Base-by-base conservation (phyloP, 371 early-diverging fungal genomes). In the Syncephalastrum monosporum region DNA sequence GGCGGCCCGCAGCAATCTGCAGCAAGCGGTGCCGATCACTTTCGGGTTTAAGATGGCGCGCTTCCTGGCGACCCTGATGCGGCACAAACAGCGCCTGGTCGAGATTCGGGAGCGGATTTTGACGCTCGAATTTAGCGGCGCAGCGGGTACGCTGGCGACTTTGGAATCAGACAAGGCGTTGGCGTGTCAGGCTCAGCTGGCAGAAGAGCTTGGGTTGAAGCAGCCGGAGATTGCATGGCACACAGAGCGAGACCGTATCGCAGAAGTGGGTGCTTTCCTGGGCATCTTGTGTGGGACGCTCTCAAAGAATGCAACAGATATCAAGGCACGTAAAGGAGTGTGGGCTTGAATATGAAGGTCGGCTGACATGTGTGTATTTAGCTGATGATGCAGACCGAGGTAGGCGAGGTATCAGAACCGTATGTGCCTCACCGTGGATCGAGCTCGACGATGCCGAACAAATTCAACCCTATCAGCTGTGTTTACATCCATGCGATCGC, bases 321-420 rank as follows among this genome's bases (percentile, higher is more conserved):
- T 63, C 51, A 63, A 63, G 55, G 59, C 38, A 59, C 19, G 2
- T 14, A 23, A 42, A 4, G 41, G 8, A 1, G 5, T 38, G 5
- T 8, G 12, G 8, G 10, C 8, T 33, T 10, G 1, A 10, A 1
- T 33, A 12, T 10, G 21, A 21, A 27, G 14, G 19, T 6, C 15
- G 2, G 2, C 47, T 23, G 23, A 46, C 47, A 46, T 6, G 15
- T 2, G 23, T 15, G 38, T 6, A 12, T 46, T 46, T 6, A 63
- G 63, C 27, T 63, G 10, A 63, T 63, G 63, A 63, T 63, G 63
- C 63, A 63, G 50, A 63, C 63, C 14, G 63, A 63, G 55, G 63
- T 63, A 12, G 63, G 63, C 3, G 63, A 63, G 41, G 63, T 63
- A n/a, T 57, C 63, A 33, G 63, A 63, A 45, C 57, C 57, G 10